Evolutionary conservation across 257 asterid species (phyloP).

Genomic region (Solanum chiquidenum): DNA sequence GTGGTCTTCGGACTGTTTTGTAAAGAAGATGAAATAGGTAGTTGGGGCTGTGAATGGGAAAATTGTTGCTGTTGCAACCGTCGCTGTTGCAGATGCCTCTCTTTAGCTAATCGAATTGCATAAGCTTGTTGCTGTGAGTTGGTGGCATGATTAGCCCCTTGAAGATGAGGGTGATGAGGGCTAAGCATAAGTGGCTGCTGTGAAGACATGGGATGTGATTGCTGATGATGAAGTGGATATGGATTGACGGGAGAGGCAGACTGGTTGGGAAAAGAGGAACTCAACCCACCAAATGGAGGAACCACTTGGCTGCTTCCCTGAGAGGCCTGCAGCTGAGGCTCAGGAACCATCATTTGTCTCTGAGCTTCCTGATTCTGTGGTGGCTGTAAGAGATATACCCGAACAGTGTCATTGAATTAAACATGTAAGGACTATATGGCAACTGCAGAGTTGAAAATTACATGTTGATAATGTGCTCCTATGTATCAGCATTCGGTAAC

Average conservation of each 20-base stretch:
- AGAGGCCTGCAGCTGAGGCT: constrained; percentile 50
- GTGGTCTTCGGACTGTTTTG: constrained; percentile 48
- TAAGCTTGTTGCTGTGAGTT: constrained; percentile 66
- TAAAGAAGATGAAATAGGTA: constrained; percentile 52
- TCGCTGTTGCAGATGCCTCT: constrained; percentile 61
- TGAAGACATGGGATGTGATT: constrained; percentile 23
- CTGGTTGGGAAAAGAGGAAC: constrained; percentile 29
- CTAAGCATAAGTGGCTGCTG: constrained; percentile 28
- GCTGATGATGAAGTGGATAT: constrained; percentile 30
- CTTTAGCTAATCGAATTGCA: constrained; percentile 70
- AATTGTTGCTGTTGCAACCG: constrained; percentile 44
- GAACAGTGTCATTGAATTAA: neutral
- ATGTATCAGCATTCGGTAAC: neutral
- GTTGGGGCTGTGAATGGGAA: constrained; percentile 49
- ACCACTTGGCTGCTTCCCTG: constrained; percentile 34
- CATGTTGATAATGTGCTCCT: neutral
- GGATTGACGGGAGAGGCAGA: constrained; percentile 32
- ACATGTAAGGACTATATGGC: neutral
- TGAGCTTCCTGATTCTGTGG: constrained; percentile 54
- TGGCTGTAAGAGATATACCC: constrained; percentile 31
- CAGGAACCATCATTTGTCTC: constrained; percentile 55
- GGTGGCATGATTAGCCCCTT: constrained; percentile 55
- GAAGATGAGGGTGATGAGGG: constrained; percentile 38
- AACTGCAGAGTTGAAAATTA: neutral
- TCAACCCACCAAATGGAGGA: constrained; percentile 21